Conservation (phyloP, 2,329 filamentous ascomycete genomes). For the Scedosporium dehoogii region DNA sequence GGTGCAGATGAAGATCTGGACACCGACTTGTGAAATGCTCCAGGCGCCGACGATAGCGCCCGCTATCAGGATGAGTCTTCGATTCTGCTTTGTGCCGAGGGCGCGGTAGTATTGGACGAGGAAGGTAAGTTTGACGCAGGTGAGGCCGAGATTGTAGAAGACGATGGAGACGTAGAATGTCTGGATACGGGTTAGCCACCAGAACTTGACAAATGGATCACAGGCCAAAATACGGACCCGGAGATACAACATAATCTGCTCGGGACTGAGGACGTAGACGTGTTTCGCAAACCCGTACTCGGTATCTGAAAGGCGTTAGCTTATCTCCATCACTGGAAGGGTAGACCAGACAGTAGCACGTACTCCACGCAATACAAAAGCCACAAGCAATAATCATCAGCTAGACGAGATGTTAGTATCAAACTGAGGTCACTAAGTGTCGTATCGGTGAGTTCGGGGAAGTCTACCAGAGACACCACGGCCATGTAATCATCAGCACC, state of each 20-base stretch:
- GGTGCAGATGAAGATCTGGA: conserved; percentile 10
- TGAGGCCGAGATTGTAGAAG: conserved; percentile 20
- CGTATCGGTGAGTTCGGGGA: too few species aligned
- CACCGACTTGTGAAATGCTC: conserved; percentile 9
- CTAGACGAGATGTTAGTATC: neutral
- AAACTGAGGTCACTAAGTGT: neutral
- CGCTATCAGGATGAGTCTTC: conserved; percentile 10
- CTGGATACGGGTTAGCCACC: conserved; percentile 10
- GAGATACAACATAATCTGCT: conserved; percentile 8
- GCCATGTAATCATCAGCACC: conserved; percentile 18
- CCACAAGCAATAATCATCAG: conserved; percentile 4
- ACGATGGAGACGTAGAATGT: conserved; percentile 20
- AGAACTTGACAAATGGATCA: neutral
- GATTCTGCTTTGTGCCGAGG: conserved; percentile 10
- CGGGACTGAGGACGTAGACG: neutral
- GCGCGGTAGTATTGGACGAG: conserved; percentile 27
- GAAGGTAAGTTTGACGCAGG: conserved; percentile 24
- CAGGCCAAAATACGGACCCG: conserved; percentile 1
- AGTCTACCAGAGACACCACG: conserved; percentile 13
- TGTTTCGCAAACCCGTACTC: conserved; percentile 13
- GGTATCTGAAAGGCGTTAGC: neutral
- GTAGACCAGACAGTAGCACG: neutral
- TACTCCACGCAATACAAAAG: conserved; percentile 8
- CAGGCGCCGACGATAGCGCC: conserved; percentile 9
- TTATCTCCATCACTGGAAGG: neutral